Conservation (phyloP, 805 yeast species). For the Kregervanrija delftensis region DNA sequence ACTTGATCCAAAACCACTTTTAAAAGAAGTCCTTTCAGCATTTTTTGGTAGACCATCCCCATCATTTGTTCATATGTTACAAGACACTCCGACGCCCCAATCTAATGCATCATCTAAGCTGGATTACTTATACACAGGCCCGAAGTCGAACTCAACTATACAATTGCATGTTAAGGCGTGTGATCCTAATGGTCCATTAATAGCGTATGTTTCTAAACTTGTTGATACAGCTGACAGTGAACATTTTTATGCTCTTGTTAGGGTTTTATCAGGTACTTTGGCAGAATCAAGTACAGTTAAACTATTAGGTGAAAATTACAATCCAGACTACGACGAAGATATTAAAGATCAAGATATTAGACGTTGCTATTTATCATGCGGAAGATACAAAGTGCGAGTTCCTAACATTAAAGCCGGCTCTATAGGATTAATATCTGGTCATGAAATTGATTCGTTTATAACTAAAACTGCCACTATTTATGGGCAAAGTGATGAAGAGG, state of each 20-base stretch:
- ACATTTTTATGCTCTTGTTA: slow-evolving; percentile 48
- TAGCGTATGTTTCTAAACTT: slow-evolving; percentile 54
- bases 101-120: slow-evolving; percentile 24
- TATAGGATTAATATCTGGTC: slow-evolving; percentile 61
- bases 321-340: slow-evolving; percentile 48
- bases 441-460: slow-evolving; percentile 41
- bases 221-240: slow-evolving; percentile 47
- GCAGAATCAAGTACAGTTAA: slow-evolving; percentile 38
- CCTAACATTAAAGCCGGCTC: slow-evolving; percentile 44
- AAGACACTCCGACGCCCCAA: slow-evolving; percentile 32
- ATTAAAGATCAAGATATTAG: slow-evolving; percentile 33
- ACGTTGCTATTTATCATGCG: slow-evolving; percentile 52
- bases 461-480: slow-evolving; percentile 57
- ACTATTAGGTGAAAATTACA: slow-evolving; percentile 49
- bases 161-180: slow-evolving; percentile 22
- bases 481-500: slow-evolving; percentile 20
- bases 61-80: slow-evolving; percentile 49
- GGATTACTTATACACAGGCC: slow-evolving; percentile 22
- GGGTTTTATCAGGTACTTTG: slow-evolving; percentile 58
- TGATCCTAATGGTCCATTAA: slow-evolving; percentile 34
- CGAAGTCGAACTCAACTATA: slow-evolving; percentile 14
- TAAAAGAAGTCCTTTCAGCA: slow-evolving; percentile 44
- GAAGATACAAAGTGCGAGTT: slow-evolving; percentile 58
- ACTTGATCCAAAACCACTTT: slow-evolving; percentile 52
- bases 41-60: slow-evolving; percentile 44